Percentiles rank a stretch among this genome's conserved stretches.
Conservation (phyloP, 2,329 filamentous ascomycete species). For the Colletotrichum orbiculare region DNA sequence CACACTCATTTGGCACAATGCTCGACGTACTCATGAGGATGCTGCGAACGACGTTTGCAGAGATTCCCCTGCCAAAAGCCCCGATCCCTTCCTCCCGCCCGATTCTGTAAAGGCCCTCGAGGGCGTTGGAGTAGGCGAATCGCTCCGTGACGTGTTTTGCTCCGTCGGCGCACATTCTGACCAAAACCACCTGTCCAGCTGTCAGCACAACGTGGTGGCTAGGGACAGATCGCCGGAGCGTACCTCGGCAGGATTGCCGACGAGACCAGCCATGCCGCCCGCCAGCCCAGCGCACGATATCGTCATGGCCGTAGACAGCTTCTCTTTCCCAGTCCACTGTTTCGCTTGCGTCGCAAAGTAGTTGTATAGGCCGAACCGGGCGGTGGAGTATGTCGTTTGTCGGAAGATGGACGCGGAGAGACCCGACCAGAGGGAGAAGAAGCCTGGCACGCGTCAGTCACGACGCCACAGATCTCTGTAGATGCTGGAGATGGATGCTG, state of each 20-base stretch:
- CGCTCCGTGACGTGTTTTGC: constrained; percentile 49
- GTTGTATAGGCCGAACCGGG: constrained; percentile 55
- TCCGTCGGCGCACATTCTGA: constrained; percentile 59
- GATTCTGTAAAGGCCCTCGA: constrained; percentile 48
- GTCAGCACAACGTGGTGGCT: background rate
- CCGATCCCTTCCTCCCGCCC: constrained; percentile 51
- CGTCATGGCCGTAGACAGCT: constrained; percentile 47
- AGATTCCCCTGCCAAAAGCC: constrained; percentile 51
- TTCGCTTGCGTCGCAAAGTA: constrained; percentile 46
- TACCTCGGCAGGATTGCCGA: constrained; percentile 58
- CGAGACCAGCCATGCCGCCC: constrained; percentile 54
- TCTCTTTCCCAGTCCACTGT: constrained; percentile 42
- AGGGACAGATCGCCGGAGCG: background rate
- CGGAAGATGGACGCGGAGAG: constrained; percentile 57
- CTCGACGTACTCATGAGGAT: constrained; percentile 55
- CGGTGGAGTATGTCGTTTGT: constrained; percentile 57
- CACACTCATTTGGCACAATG: background rate
- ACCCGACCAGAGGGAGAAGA: constrained; percentile 55
- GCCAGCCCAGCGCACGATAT: constrained; percentile 53
- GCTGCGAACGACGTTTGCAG: constrained; percentile 54
- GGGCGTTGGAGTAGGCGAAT: constrained; percentile 52
- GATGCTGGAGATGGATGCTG: background rate
- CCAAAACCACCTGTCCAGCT: constrained; percentile 48
- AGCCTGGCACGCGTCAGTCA: constrained; percentile 42
- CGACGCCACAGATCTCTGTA: background rate